Evolutionary conservation across 2,329 filamentous ascomycete genomes (phyloP).

Genomic region (Ophiostoma triangulosporum): DNA sequence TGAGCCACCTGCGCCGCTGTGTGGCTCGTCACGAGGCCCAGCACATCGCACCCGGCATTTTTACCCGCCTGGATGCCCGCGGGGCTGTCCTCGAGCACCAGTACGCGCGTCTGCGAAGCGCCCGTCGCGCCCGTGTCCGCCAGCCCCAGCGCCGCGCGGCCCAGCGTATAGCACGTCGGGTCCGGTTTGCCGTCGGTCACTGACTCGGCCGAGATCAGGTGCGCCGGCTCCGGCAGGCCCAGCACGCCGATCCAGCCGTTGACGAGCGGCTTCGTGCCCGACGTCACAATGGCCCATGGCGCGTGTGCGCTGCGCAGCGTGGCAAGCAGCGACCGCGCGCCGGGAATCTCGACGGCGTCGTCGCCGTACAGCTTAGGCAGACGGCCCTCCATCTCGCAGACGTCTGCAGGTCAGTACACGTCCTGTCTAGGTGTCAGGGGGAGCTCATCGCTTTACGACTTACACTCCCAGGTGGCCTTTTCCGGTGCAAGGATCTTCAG

Average conservation of each 20-base stretch:
- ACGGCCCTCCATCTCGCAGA: constrained; percentile 61
- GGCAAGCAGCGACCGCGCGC: constrained; percentile 57
- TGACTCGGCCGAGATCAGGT: constrained; percentile 63
- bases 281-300: constrained; percentile 80
- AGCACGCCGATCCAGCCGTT: constrained; percentile 59
- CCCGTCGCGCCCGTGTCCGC: constrained; percentile 21
- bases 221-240: constrained; percentile 48
- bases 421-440: background rate
- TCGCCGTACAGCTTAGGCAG: constrained; percentile 65
- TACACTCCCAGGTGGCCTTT: constrained; percentile 88
- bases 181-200: constrained; percentile 66
- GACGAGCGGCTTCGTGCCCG: constrained; percentile 54
- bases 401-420: constrained; percentile 38
- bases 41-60: constrained; percentile 70
- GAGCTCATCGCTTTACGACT: constrained; percentile 23
- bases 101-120: constrained; percentile 26
- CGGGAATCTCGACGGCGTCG: constrained; percentile 76
- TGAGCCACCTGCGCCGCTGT: constrained; percentile 54
- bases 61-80: constrained; percentile 75
- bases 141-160: constrained; percentile 46
- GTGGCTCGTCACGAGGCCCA: constrained; percentile 79
- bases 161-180: constrained; percentile 59
- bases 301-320: constrained; percentile 44
- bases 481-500: constrained; percentile 66
- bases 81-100: constrained; percentile 83